Evolutionary conservation across 805 yeast species (phyloP), one percentile per base, ranked within the genome.

Genomic region (Kurtzmaniella cleridarum): DNA sequence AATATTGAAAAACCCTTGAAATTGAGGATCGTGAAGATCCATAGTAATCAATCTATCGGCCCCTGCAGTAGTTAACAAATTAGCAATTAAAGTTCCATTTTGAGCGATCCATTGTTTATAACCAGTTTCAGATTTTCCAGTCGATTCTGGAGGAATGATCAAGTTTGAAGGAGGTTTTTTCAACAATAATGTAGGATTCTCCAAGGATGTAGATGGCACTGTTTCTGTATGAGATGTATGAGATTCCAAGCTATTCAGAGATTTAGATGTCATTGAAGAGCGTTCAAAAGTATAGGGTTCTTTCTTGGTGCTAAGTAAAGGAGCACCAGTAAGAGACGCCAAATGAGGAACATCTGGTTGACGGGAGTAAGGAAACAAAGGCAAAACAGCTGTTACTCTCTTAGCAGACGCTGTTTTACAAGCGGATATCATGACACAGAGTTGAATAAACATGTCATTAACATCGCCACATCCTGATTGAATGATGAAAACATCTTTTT

Each of bases 21-120:
- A 93, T 62, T 93, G 98, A 1, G 98, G 89, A 55, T 93, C 98
- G 59, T 93, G 99, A 41, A 93, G 70, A 57, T 93, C 99, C 97
- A 93, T 90, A 2, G 99, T 93, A 47, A 93, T 89, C 41, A 90
- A 81, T 54, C 95, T 93, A 61, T 93, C 95, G 1, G 98, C 96
- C 30, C 98, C 98, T 0, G 98, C 93, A 2, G 91, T 77, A 3
- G 88, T 84, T 46, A 93, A 66, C 44, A 93, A 65, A 50, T 88
- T 84, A 29, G 98, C 97, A 47, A 93, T 77, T 44, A 93, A 69
- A 2, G 95, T 89, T 10, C 98, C 98, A 27, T 90, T 80, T 63
- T 90, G 98, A 1, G 96, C 93, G 27, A 90, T 83, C 98, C 98
- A 93, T 49, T 88, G 82, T 55, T 86, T 87, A 62, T 89, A 86